A percentile compares a stretch with the other conserved stretches of the same genome.
phyloP scores from a whole-genome alignment of 2,329 filamentous ascomycete species.

The Aspergillus brunneoviolaceus region DNA sequence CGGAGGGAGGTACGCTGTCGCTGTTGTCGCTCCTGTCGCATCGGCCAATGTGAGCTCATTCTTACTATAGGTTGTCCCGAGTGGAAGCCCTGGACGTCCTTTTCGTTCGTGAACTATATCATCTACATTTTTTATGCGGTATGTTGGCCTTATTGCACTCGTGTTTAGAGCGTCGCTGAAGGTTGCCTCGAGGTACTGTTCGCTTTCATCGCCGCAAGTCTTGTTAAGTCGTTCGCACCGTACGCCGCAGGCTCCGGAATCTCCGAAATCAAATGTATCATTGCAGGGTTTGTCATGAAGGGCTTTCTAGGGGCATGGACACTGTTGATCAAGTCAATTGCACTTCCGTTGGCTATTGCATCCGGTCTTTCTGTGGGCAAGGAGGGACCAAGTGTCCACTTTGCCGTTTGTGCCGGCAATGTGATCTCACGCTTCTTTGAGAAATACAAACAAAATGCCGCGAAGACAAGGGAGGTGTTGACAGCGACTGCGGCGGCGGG shows the following conservation, averaged over 20 bases:
- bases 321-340: conserved; percentile 88
- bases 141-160: conserved; percentile 29
- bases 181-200: conserved; percentile 62
- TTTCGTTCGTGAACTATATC: conserved; percentile 77
- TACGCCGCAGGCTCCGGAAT: conserved; percentile 97
- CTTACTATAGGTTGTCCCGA: conserved; percentile 66
- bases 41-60: conserved; percentile 6
- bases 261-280: conserved; percentile 98
- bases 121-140: conserved; percentile 85
- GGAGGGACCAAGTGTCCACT: conserved; percentile 97
- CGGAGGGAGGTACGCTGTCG: conserved; percentile 67
- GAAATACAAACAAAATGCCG: conserved; percentile 88
- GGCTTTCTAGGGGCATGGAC: conserved; percentile 92
- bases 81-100: conserved; percentile 85
- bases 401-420: conserved; percentile 95
- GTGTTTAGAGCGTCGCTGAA: not conserved
- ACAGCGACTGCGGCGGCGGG: conserved; percentile 93
- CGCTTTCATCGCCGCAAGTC: conserved; percentile 73
- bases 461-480: conserved; percentile 91
- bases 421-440: conserved; percentile 90
- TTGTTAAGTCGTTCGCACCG: conserved; percentile 89
- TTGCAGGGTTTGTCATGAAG: conserved; percentile 98
- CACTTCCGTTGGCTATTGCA: conserved; percentile 85
- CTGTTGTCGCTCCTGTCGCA: not conserved
- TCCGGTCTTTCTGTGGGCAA: conserved; percentile 95